Conservation (phyloP, 1,284 basidiomycete species). For the Meira nashicola region DNA sequence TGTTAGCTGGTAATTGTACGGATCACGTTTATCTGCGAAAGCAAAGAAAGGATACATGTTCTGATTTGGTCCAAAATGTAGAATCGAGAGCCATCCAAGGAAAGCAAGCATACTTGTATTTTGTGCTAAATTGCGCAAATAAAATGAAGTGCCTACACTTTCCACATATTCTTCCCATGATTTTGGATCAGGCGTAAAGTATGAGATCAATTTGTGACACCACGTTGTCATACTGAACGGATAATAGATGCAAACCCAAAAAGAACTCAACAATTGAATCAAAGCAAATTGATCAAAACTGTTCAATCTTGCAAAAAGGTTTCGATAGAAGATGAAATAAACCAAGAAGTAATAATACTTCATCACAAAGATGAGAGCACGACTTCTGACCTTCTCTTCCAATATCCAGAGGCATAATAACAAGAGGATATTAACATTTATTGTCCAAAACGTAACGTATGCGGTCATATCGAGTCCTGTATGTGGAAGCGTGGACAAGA, state of each 20-base stretch:
- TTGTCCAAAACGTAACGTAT: constrained; percentile 60
- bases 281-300: constrained; percentile 56
- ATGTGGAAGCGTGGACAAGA: constrained; percentile 59
- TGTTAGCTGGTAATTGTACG: constrained; percentile 61
- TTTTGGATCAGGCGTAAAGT: constrained; percentile 56
- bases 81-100: constrained; percentile 56
- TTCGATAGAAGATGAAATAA: constrained; percentile 52
- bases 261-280: constrained; percentile 59
- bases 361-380: constrained; percentile 60
- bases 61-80: constrained; percentile 59
- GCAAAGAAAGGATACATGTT: constrained; percentile 61
- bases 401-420: constrained; percentile 58
- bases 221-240: constrained; percentile 58
- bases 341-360: constrained; percentile 54
- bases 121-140: constrained; percentile 60
- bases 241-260: constrained; percentile 58
- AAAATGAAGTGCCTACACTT: constrained; percentile 56
- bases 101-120: constrained; percentile 58
- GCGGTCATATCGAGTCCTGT: constrained; percentile 59
- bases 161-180: constrained; percentile 59
- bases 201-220: constrained; percentile 55
- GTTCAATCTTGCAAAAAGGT: constrained; percentile 53
- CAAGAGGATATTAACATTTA: constrained; percentile 57
- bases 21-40: constrained; percentile 58
- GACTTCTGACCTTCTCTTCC: constrained; percentile 57